A percentile compares a stretch with the other conserved stretches of the same genome.
These are phyloP conservation scores for Endocalyx cinctus DNA, from an alignment of 2,329 filamentous ascomycete genomes.

Conservation along the genomic window DNA sequence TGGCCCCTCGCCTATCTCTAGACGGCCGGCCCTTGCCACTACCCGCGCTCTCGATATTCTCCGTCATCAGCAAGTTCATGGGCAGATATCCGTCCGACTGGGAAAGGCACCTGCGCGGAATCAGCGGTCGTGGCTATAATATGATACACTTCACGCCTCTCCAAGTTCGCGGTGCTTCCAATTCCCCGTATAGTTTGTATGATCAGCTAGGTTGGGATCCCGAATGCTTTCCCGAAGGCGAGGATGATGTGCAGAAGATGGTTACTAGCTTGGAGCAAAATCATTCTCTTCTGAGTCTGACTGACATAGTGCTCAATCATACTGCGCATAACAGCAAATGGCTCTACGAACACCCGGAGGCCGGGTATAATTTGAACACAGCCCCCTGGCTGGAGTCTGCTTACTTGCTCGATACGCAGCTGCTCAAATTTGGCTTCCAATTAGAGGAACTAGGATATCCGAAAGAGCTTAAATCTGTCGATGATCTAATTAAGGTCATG, in stretches of 20 bases:
- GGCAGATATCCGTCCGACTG: constrained; percentile 85
- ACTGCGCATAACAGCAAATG: constrained; percentile 94
- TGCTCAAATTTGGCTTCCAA: constrained; percentile 72
- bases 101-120: constrained; percentile 83
- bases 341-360: constrained; percentile 90
- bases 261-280: constrained; percentile 78
- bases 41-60: constrained; percentile 86
- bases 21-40: constrained; percentile 72
- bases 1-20: constrained; percentile 74
- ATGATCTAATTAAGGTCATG: constrained; percentile 79
- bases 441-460: constrained; percentile 70
- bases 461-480: constrained; percentile 62
- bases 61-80: constrained; percentile 97
- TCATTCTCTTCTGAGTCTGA: constrained; percentile 80
- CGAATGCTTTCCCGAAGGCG: constrained; percentile 75
- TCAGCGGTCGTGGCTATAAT: constrained; percentile 90
- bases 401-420: constrained; percentile 54
- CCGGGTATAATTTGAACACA: constrained; percentile 89
- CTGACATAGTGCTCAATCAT: constrained; percentile 97
- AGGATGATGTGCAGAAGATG: constrained; percentile 73
- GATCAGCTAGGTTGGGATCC: constrained; percentile 88
- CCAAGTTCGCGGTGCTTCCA: constrained; percentile 81
- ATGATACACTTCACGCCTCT: constrained; percentile 98
- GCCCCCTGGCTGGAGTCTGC: constrained; percentile 72
- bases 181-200: constrained; percentile 95